Evolutionary conservation across 163 green algal species (phyloP), one percentile per base, ranked within the genome.

Genomic region (Prototheca wickerhamii): DNA sequence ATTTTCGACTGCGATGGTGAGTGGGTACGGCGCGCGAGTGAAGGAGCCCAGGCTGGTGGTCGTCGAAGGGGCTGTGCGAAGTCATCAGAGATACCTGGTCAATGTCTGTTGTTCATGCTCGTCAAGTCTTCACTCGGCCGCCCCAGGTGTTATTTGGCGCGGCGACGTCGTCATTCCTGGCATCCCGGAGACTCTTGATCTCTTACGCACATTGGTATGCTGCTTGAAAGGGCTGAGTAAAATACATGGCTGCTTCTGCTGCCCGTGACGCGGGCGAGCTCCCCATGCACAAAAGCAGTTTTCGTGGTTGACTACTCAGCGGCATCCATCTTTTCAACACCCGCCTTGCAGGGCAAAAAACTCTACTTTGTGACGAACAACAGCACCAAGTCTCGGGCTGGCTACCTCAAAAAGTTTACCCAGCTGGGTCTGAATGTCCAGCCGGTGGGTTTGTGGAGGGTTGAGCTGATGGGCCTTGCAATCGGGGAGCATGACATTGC

Each of bases 341-440:
- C 37, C 25, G 53, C 5, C 18, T 37, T 70, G 42, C 84, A 94
- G 84, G 93, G 91, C 68, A 99, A 98, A 84, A 85, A 84, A 60
- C 81, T 98, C 15, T 82, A 97, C 43, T 98, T 99, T 76, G 92
- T 99, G n/a, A 99, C 93, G 62, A 99, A 99, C 86, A 99, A 99
- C 81, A 93, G 84, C 58, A 99, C 93, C 65, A 99, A 99, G 82
- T 95, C 83, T 5, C 78, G 93, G 7, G 85, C 85, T 25, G 91
- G 95, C 5, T 99, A 98, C 76, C 74, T 95, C 26, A 89, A 88
- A 28, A 99, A 99, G 82, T 99, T 99, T 77, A 91, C 76, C 1
- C 76, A 62, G 31, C 79, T 99, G 25, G 91, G 91, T 0, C 82
- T 99, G 18, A 82, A 89, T n/a, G 79, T 99, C 1, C 55, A 81